These are phyloP conservation scores for Crucihimalaya himalaica DNA, from an alignment of 345 rosid genomes.

Conservation along the genomic window DNA sequence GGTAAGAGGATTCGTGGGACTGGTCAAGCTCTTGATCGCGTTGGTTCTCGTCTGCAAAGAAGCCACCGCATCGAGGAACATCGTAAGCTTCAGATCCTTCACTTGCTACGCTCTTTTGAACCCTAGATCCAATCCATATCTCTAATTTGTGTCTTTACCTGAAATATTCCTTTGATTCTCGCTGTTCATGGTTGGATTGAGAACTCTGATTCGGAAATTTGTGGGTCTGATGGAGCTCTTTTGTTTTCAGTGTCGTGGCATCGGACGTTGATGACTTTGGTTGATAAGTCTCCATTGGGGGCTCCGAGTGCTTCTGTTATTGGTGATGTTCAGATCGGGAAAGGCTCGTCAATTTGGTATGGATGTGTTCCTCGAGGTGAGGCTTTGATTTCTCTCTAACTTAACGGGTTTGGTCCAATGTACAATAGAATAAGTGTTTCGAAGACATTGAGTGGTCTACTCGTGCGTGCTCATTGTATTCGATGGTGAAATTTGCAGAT, in stretches of 20 bases:
- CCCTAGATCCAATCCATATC: constrained; percentile 35
- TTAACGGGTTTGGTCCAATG: too few species aligned
- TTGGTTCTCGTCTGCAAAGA: constrained; percentile 88
- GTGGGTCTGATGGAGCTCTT: not conserved
- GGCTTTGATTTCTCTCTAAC: not conserved
- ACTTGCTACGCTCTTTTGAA: not conserved
- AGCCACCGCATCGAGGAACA: constrained; percentile 72
- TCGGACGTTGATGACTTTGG: constrained; percentile 87
- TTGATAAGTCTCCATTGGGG: constrained; percentile 78
- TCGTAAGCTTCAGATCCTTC: constrained; percentile 46
- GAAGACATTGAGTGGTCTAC: not conserved
- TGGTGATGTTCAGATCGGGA: constrained; percentile 88
- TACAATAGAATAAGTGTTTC: too few species aligned
- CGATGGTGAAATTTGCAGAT: constrained; percentile 41
- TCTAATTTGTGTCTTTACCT: not conserved
- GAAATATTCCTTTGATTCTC: not conserved
- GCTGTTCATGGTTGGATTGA: constrained; percentile 3
- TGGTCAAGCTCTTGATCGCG: constrained; percentile 92
- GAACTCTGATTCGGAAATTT: not conserved
- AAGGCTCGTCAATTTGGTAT: constrained; percentile 91
- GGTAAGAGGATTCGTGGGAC: constrained; percentile 95
- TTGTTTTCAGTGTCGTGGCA: constrained; percentile 72
- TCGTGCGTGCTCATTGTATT: not conserved
- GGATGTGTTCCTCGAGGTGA: constrained; percentile 96
- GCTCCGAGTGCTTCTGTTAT: constrained; percentile 95